Evolutionary conservation across 768 basidiomycete species (phyloP), one percentile per base, ranked within the genome.

Genomic region (Psilocybe cubensis): DNA sequence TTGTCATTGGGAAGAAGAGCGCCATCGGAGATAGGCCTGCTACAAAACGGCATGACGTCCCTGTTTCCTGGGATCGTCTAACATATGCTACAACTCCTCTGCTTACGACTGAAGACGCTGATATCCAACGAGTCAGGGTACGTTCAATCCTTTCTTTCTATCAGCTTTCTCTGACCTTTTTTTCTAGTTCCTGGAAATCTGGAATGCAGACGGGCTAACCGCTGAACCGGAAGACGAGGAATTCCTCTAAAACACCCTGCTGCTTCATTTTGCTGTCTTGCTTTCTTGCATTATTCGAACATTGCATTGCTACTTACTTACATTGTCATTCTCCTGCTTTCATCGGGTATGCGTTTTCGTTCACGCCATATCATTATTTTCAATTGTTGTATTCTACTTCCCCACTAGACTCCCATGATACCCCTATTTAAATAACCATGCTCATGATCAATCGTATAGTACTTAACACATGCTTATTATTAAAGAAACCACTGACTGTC

Each of bases 1-100:
- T 91, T 68, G 81, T 87, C 3, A 72, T 87, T 4, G 90, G 90
- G 18, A 98, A 98, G 81, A 98, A 98, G 74, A 92, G 86, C 52
- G 85, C 92, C 0, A 70, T 89, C 2, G 96, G 96, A 1, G 96
- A 99, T 71, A 91, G 87, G 66, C 81, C 90, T 12, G 91, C 87
- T 4, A 70, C 76, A 2, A 86, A 83, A 63, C 83, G 84, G 24
- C 76, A 87, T 62, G 83, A 87, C 2, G 73, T 77, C 38, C 81
- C 83, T 5, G 82, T 94, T 35, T 79, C 82, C 25, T 93, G 93
- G 88, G 83, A 85, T 23, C 81, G 90, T 17, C 72, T 96, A 49
- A 86, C 88, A 2, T 92, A 82, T 62, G 91, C 88, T 0, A 79
- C 74, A 12, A 66, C 67, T 25, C 81, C 87, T 3, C 77, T 95